A percentile compares a stretch with the other conserved stretches of the same genome.
phyloP scores from a whole-genome alignment of 2,329 filamentous ascomycete species.

The Bipolaris zeicola region DNA sequence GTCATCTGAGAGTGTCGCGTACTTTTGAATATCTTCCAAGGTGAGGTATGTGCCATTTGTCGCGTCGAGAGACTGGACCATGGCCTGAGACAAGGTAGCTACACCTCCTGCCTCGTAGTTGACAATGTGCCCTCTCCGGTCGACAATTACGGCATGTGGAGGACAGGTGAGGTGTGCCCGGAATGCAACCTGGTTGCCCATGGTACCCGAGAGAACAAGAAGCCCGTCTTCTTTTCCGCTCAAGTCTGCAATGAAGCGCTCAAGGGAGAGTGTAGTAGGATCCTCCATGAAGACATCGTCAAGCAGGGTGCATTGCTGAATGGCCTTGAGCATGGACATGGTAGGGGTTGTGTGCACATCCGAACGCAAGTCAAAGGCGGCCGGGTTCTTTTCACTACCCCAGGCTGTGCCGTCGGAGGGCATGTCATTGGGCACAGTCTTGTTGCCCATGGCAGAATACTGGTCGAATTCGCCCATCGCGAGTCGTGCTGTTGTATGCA shows the following conservation, averaged over 20 bases:
- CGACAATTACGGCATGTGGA: slow-evolving; percentile 79
- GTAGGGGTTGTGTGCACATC: slow-evolving; percentile 48
- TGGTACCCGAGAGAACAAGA: slow-evolving; percentile 86
- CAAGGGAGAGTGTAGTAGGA: slow-evolving; percentile 74
- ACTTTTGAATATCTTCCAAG: slow-evolving; percentile 72
- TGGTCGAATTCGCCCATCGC: slow-evolving; percentile 41
- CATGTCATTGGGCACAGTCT: slow-evolving; percentile 24
- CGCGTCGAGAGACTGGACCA: slow-evolving; percentile 69
- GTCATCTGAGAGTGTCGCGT: slow-evolving; percentile 69
- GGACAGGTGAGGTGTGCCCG: slow-evolving; percentile 78
- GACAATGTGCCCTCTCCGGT: slow-evolving; percentile 78
- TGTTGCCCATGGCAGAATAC: slow-evolving; percentile 39
- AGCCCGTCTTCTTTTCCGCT: slow-evolving; percentile 77
- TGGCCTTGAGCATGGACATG: slow-evolving; percentile 78
- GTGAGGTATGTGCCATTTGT: slow-evolving; percentile 75
- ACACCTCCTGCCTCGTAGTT: slow-evolving; percentile 72
- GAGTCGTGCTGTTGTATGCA: slow-evolving; percentile 22
- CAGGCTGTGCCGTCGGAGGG: slow-evolving; percentile 26
- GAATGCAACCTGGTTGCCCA: slow-evolving; percentile 89
- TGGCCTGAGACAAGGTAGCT: slow-evolving; percentile 72
- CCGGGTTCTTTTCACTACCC: slow-evolving; percentile 55
- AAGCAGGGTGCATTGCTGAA: slow-evolving; percentile 73
- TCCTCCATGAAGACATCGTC: slow-evolving; percentile 89
- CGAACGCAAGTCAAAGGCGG: slow-evolving; percentile 62
- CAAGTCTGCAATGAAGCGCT: slow-evolving; percentile 73